Percentiles rank a stretch among this genome's conserved stretches.
Conservation (phyloP, 2,329 filamentous ascomycete species). For the Plenodomus biglobosus region DNA sequence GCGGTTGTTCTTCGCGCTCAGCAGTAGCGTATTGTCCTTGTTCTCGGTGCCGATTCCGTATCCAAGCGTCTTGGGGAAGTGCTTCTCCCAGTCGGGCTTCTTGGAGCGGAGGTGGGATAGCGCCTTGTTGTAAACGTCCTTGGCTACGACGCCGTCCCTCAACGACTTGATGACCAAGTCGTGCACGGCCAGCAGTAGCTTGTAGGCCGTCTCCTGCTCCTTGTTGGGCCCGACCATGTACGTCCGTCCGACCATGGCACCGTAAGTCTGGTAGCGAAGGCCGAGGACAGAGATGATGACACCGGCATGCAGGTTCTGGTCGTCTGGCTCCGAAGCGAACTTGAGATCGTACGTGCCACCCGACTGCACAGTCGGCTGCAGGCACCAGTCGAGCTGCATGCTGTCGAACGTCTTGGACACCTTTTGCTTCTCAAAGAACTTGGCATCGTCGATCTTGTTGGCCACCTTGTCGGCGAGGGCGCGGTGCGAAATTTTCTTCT, state of each 20-base stretch:
- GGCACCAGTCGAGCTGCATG: constrained; percentile 88
- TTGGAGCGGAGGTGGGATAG: constrained; percentile 77
- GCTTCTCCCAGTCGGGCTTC: constrained; percentile 92
- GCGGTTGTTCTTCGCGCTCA: constrained; percentile 84
- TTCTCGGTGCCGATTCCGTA: constrained; percentile 92
- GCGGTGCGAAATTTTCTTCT: constrained; percentile 95
- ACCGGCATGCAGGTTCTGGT: constrained; percentile 80
- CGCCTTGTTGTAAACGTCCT: constrained; percentile 91
- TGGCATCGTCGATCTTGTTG: constrained; percentile 86
- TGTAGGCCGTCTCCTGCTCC: constrained; percentile 91
- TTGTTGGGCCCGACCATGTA: constrained; percentile 98
- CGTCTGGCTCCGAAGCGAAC: constrained; percentile 75
- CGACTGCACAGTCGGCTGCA: constrained; percentile 89
- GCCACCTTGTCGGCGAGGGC: constrained; percentile 83
- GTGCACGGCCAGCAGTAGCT: constrained; percentile 80
- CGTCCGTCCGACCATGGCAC: constrained; percentile 86
- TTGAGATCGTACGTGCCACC: constrained; percentile 93
- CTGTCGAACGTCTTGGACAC: constrained; percentile 85
- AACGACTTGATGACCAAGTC: constrained; percentile 89
- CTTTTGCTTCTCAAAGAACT: constrained; percentile 88
- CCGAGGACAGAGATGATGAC: constrained; percentile 93
- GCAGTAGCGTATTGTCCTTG: constrained; percentile 75
- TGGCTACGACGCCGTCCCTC: constrained; percentile 79
- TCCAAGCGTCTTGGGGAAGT: constrained; percentile 91
- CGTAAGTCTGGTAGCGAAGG: constrained; percentile 93